A percentile compares a stretch with the other conserved stretches of the same genome.
Conservation (phyloP, 495 filamentous ascomycete species). For the Podospora bellae-mahoneyi region DNA sequence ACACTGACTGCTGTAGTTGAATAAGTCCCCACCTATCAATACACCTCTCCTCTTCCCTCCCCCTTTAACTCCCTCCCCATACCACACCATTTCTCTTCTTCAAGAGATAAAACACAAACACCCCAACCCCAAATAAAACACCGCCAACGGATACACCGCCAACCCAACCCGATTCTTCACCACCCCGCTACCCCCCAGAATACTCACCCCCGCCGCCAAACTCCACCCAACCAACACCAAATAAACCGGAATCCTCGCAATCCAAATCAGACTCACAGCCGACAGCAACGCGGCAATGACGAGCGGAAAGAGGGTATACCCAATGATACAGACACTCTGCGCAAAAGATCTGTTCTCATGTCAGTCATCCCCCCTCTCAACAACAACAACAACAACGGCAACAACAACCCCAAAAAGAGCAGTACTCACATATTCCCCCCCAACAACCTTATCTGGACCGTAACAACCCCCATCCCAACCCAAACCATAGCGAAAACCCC, state of each 20-base stretch:
- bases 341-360: slow-evolving; percentile 79
- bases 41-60: neutral
- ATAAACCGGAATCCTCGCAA: slow-evolving; percentile 86
- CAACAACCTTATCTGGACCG: slow-evolving; percentile 95
- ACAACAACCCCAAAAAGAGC: neutral
- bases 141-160: slow-evolving; percentile 89
- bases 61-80: neutral
- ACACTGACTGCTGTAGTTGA: neutral
- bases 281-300: slow-evolving; percentile 90
- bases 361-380: slow-evolving; percentile 12
- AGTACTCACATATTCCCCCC: slow-evolving; percentile 90
- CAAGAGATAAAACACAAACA: slow-evolving; percentile 95
- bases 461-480: slow-evolving; percentile 95
- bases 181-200: slow-evolving; percentile 90
- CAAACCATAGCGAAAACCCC: slow-evolving; percentile 95
- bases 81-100: slow-evolving; percentile 19
- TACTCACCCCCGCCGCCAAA: slow-evolving; percentile 90
- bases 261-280: slow-evolving; percentile 68
- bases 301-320: slow-evolving; percentile 97
- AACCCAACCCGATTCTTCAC: slow-evolving; percentile 91
- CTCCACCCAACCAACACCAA: slow-evolving; percentile 85
- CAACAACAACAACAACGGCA: neutral
- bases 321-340: slow-evolving; percentile 95
- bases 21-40: neutral
- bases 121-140: slow-evolving; percentile 92